These are phyloP conservation scores for Phlegmacium glaucopus DNA, from an alignment of 768 basidiomycete genomes.

Conservation along the genomic window DNA sequence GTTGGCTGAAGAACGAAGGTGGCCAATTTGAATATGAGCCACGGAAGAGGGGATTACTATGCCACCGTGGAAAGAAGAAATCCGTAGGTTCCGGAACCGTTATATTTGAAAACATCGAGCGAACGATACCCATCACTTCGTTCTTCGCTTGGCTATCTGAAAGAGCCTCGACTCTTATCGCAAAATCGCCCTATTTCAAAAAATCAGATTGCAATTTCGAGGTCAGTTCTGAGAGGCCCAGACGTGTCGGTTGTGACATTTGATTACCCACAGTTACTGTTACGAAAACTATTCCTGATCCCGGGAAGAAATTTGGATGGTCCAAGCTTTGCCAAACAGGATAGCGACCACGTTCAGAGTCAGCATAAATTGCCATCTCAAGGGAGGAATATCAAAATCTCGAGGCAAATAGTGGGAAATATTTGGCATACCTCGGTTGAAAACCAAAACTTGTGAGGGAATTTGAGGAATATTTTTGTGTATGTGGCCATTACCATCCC, in stretches of 20 bases:
- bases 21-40: conserved; percentile 74
- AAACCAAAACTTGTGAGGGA: conserved; percentile 56
- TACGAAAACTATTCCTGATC: conserved; percentile 53
- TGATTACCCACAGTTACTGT: conserved; percentile 39
- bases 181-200: conserved; percentile 52
- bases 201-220: not conserved
- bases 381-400: not conserved
- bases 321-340: conserved; percentile 70
- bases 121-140: conserved; percentile 57
- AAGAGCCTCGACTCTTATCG: conserved; percentile 54
- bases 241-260: not conserved
- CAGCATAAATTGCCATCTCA: conserved; percentile 57
- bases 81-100: conserved; percentile 53
- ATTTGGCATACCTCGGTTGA: conserved; percentile 30
- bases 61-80: conserved; percentile 57
- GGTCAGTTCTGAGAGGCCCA: not conserved
- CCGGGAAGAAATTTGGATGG: conserved; percentile 53
- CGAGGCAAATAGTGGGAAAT: not conserved
- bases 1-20: conserved; percentile 49
- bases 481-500: conserved; percentile 64
- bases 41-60: conserved; percentile 46
- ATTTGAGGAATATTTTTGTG: conserved; percentile 68
- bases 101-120: conserved; percentile 53
- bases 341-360: conserved; percentile 55
- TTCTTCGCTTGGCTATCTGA: conserved; percentile 40